Conservation (phyloP, 805 yeast species). For the Hyphopichia homilentoma region DNA sequence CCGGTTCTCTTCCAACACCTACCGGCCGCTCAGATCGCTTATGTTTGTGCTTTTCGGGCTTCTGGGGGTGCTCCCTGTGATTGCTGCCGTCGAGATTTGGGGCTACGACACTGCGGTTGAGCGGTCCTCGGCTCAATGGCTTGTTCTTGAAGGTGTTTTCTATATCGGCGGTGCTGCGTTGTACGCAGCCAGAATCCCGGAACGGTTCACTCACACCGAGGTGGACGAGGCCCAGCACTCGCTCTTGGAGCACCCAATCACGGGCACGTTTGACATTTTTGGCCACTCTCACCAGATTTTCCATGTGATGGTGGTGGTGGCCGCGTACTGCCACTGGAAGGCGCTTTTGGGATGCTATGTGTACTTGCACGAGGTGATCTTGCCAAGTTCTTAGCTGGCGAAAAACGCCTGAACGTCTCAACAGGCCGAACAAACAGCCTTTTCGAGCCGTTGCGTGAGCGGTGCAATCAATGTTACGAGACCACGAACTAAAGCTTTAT, state of each 20-base stretch:
- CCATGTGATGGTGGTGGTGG: constrained; percentile 72
- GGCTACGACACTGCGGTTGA: constrained; percentile 48
- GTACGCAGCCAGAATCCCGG: constrained; percentile 80
- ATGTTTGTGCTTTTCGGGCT: constrained; percentile 81
- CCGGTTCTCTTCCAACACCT: constrained; percentile 62
- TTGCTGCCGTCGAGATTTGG: constrained; percentile 45
- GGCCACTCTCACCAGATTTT: constrained; percentile 88
- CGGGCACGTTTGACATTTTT: constrained; percentile 52
- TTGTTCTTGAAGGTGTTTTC: constrained; percentile 65
- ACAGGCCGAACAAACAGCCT: too few relatives aligned
- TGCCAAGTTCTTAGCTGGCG: constrained; percentile 2
- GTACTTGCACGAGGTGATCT: constrained; percentile 34
- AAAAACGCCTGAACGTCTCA: too few relatives aligned
- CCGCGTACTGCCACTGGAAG: constrained; percentile 68
- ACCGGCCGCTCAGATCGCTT: constrained; percentile 73
- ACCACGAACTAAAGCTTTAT: too few relatives aligned
- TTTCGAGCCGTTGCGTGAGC: too few relatives aligned
- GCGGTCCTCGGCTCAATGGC: constrained; percentile 58
- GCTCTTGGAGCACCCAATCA: constrained; percentile 8
- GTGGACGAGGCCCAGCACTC: constrained; percentile 7
- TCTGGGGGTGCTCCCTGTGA: constrained; percentile 69
- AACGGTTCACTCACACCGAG: constrained; percentile 41
- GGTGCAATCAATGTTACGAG: too few relatives aligned
- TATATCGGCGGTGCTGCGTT: constrained; percentile 77
- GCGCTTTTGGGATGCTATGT: constrained; percentile 59